These are phyloP conservation scores for Parafenestella ontariensis DNA, from an alignment of 2,329 filamentous ascomycete genomes.

Conservation along the genomic window DNA sequence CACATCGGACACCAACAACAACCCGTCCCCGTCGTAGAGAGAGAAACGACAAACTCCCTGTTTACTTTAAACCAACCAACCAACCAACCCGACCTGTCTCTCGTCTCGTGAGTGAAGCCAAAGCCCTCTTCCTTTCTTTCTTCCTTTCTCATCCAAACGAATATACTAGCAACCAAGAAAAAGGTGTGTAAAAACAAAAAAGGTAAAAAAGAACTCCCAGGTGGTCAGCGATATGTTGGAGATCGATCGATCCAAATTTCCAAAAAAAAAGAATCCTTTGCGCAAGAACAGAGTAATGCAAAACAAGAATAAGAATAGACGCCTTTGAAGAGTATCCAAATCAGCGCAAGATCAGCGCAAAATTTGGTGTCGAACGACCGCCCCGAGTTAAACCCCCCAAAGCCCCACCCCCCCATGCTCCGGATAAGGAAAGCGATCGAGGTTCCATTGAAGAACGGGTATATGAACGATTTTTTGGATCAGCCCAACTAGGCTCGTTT, in stretches of 20 bases:
- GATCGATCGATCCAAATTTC: not conserved
- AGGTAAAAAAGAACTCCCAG: no score
- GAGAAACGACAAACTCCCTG: no score
- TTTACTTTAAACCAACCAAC: no score
- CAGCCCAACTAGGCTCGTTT: not conserved
- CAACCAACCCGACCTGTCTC: no score
- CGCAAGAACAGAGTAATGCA: not conserved
- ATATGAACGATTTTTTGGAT: slow-evolving; percentile 32
- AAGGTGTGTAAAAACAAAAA: no score
- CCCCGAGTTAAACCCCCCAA: not conserved
- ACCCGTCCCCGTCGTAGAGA: no score
- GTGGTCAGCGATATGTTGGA: slow-evolving; percentile 1
- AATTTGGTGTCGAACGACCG: no score
- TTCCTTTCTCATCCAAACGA: no score
- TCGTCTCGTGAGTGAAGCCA: no score
- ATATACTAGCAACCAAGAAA: no score
- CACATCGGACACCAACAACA: not conserved
- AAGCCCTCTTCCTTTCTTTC: no score
- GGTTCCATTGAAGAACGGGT: slow-evolving; percentile 30
- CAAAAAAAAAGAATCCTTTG: not conserved
- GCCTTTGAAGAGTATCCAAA: not conserved
- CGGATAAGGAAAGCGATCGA: slow-evolving; percentile 21
- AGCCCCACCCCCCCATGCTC: slow-evolving; percentile 19
- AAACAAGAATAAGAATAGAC: not conserved
- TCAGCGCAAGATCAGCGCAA: no score